Base-by-base conservation (phyloP, 2,329 filamentous ascomycete species). In the Fusarium chuoi region DNA sequence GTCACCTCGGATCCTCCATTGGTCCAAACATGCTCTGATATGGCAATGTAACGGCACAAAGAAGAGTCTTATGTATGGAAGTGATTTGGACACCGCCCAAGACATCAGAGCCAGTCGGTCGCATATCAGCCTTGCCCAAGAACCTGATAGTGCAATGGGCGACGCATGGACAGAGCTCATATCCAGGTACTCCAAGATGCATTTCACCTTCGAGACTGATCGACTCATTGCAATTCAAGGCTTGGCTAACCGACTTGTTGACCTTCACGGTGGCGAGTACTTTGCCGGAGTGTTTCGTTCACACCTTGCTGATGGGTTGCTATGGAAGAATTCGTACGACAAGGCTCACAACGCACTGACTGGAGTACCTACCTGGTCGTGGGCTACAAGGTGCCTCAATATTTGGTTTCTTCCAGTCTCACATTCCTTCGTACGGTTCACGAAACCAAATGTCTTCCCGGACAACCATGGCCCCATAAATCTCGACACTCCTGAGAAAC, bases 141-240 rank as follows among this genome's bases (percentile, higher is more conserved):
- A 60, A 9, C 62, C 55, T 11, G 45, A 45, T 11, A 33, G 12
- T 45, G 56, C 45, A 7, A 44, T 39, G 26, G 39, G 39, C 2
- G 17, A 45, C 2, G 26, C 39, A 14, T 61, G 45, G 62, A 20
- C 17, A 14, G 26, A n/a, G 6, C 41, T 68, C 18, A 33, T 61
- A 13, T 24, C 22, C 12, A n/a, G 38, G 3, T 71, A 69, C 41
- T 42, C 46, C 3, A 41, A n/a, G 15, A 71, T 71, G 65, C 13
- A 39, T 11, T 38, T 71, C 3, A 71, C 56, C 2, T 69, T 44
- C 12, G 46, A 69, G 3, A 46, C 39, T 3, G 69, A 69, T 65
- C 61, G 65, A 7, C 56, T 71, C 17, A 22, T 54, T 9, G 69
- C 46, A 13, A 52, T 71, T 11, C 56, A 71, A 17, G 65, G 69